Evolutionary conservation across 352 stramenopile species (phyloP).

Genomic region (Phytophthora ohioensis): DNA sequence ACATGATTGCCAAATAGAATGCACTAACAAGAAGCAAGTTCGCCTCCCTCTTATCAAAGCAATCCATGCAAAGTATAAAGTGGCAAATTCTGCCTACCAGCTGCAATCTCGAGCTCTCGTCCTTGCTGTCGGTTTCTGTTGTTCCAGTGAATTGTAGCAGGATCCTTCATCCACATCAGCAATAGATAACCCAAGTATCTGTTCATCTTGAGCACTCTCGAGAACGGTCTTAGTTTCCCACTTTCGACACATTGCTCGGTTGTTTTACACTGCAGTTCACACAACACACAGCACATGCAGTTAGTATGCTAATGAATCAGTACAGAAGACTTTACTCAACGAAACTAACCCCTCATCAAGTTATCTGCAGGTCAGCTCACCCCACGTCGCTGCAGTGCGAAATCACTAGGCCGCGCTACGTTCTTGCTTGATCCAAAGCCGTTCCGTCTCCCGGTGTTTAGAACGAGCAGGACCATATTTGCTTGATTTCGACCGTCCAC

Average conservation of each 20-base stretch:
- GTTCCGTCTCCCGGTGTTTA: conserved; percentile 28
- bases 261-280: conserved; percentile 22
- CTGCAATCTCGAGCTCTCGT: conserved; percentile 30
- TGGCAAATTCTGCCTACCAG: conserved; percentile 34
- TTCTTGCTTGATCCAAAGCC: conserved; percentile 43
- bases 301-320: conserved; percentile 9
- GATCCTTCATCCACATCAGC: conserved; percentile 3
- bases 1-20: conserved; percentile 19
- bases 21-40: conserved; percentile 24
- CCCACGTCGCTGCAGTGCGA: conserved; percentile 1
- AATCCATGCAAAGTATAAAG: conserved; percentile 39
- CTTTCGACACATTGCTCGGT: background rate
- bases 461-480: conserved; percentile 25
- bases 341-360: conserved; percentile 10
- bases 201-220: conserved; percentile 1
- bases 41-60: conserved; percentile 33
- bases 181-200: background rate
- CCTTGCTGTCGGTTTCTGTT: conserved; percentile 20
- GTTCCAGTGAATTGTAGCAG: conserved; percentile 3
- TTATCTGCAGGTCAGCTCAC: conserved; percentile 16
- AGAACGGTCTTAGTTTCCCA: background rate
- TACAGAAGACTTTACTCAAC: conserved; percentile 22
- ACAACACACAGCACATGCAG: conserved; percentile 7
- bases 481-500: conserved; percentile 18
- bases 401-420: conserved; percentile 35